Evolutionary conservation across 495 filamentous ascomycete species (phyloP), one percentile per base, ranked within the genome.

Genomic region (Xylaria curta): DNA sequence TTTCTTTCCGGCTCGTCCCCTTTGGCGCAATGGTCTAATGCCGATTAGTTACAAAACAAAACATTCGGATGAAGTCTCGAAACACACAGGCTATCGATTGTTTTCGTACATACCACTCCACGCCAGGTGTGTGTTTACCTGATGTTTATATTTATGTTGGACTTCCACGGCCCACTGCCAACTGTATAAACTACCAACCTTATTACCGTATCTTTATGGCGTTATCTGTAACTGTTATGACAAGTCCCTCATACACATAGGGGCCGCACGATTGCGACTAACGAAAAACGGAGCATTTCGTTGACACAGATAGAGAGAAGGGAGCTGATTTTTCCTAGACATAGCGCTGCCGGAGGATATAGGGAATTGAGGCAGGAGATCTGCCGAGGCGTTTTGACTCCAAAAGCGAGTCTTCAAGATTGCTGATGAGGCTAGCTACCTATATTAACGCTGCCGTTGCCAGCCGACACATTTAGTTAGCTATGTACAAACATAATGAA

Each of bases 271-370:
- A n/a, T 63, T 44, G 60, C 36, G 46, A 17, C 46, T 19, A 36
- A 21, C 33, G 59, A 33, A 46, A 46, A 31, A 42, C 28, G 15
- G 24, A 63, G 13, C 58, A 17, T 33, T 42, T 69, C 58, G 56
- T 64, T 10, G 31, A 24, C 8, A 31, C 53, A 56, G 47, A 54
- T 28, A 44, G 44, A 59, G 51, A 47, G 4, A 7, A 12, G 24
- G 12, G 31, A 31, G 49, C 13, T 56, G 46, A 46, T 68, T 77
- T 72, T 82, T 77, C 78, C 74, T 81, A 79, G 76, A 82, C 82
- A 84, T 83, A 83, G 78, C 76, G 76, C 53, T 71, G 75, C 63
- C 21, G 28, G 76, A 56, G 74, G 66, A 44, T 65, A 71, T 62
- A 58, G 60, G 59, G 59, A 47, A 72, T 72, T 56, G 72, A 51